These are phyloP conservation scores for Gymnopus androsaceus DNA, from an alignment of 1,284 basidiomycete genomes.

Conservation along the genomic window DNA sequence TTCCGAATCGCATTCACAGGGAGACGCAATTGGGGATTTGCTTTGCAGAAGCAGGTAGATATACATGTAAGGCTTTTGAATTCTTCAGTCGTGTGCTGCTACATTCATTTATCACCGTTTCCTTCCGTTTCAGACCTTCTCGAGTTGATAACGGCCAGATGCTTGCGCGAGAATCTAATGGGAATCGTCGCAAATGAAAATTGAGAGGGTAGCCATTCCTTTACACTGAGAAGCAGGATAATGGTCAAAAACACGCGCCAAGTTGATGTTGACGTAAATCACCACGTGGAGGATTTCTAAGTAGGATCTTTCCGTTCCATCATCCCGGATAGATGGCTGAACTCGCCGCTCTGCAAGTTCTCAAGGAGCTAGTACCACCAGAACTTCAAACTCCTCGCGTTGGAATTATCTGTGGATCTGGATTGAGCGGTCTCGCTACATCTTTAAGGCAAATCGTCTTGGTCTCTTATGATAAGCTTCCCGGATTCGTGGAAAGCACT, in stretches of 20 bases:
- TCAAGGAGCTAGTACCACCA: conserved; percentile 40
- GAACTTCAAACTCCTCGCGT: conserved; percentile 57
- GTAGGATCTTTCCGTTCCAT: background rate
- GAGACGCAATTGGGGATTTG: background rate
- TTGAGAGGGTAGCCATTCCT: too few relatives aligned
- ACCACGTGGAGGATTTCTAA: too few relatives aligned
- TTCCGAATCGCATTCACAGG: background rate
- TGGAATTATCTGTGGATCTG: conserved; percentile 81
- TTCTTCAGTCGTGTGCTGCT: too few relatives aligned
- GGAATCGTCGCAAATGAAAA: too few relatives aligned
- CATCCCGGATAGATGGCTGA: background rate
- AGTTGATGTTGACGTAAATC: too few relatives aligned
- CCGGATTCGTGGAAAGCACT: conserved; percentile 74
- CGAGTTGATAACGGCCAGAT: too few relatives aligned
- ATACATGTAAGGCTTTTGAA: too few relatives aligned
- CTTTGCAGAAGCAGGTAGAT: background rate
- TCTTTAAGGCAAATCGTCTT: conserved; percentile 54
- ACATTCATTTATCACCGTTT: too few relatives aligned
- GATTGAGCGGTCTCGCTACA: conserved; percentile 65
- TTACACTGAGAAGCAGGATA: too few relatives aligned
- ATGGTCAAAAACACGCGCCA: too few relatives aligned
- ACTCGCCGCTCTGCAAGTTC: conserved; percentile 40
- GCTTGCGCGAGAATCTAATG: too few relatives aligned
- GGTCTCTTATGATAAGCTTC: conserved; percentile 61
- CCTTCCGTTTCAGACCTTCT: too few relatives aligned